Evolutionary conservation across 2,329 filamentous ascomycete genomes (phyloP), one percentile per base, ranked within the genome.

Genomic region (Scopulariopsis brevicaulis): DNA sequence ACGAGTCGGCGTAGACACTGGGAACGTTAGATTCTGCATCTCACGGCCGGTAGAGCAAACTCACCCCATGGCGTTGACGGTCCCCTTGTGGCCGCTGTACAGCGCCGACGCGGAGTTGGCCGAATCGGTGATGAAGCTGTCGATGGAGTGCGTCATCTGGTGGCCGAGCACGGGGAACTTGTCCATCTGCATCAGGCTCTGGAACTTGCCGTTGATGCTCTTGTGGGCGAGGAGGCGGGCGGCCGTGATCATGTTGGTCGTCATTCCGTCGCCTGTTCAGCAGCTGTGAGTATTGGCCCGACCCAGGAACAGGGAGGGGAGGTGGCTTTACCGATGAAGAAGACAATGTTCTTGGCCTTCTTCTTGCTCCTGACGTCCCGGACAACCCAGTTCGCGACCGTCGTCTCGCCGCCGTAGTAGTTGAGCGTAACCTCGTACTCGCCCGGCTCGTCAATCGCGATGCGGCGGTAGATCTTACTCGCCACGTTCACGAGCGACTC

Each of bases 111-210:
- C 89, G 5, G 86, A 90, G 73, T 94, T 94, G 71, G 90, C 90
- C 60, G 86, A 90, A 70, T 94, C 89, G 43, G 89, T 94, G 68
- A 94, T 93, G 77, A 89, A 93, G 55, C 78, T 84, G 73, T 93
- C 89, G 67, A 94, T 83, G 1, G 88, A 92, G 72, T 93, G 89
- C 12, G 89, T 92, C 85, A 94, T 93, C 73, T 93, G 89, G 70
- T 95, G 90, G 22, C 90, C 90, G 12, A 93, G 68, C n/a, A 92
- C 81, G 2, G 90, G 89, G 72, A 94, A 94, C 67, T 90, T 80
- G 74, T 95, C 90, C 76, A 95, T 77, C 66, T 83, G 79, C 79
- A 95, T 80, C 59, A 77, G 80, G 59, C 80, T 83, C 75, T 90
- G 85, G 70, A 93, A 95, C 70, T 87, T 89, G 64, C 90, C 90